Evolutionary conservation across 495 filamentous ascomycete genomes (phyloP), one percentile per base, ranked within the genome.

Genomic region (Hypomontagnella submonticulosa): DNA sequence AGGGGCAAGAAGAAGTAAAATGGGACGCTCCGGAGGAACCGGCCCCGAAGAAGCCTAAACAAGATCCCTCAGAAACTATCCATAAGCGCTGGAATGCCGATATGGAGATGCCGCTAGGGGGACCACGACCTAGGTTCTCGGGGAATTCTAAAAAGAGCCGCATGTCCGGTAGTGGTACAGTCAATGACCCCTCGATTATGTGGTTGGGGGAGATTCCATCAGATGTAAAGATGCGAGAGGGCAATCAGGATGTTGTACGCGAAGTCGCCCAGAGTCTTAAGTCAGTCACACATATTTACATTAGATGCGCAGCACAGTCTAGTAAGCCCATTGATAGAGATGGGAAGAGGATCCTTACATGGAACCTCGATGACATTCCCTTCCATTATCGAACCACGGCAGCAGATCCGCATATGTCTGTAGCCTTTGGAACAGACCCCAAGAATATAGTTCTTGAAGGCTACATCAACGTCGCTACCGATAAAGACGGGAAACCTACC

Each of bases 231-330:
- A 1, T 27, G 7, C 60, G 23, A 38, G 8, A 30, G 5, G 61
- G 55, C 8, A 61, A 69, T n/a, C 33, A 69, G 20, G 46, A 43
- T 18, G 40, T 69, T 12, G 55, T 46, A 36, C 38, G 56, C 5
- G 15, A 32, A 43, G 46, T 53, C 12, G 61, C 61, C 16, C 6
- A 15, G 10, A 20, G 37, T 10, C 37, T 69, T 3, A 9, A 20
- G 10, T 12, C 1, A 3, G 38, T 69, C 18, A 66, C 66, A n/a
- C 61, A 69, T 27, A 6, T 69, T 10, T 69, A 69, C n/a, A 66
- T 69, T 9, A 42, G 51, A 44, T 57, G 46, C 18, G 51, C 37
- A 20, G 8, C 51, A 4, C 61, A 57, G 23, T 27, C 56, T 20
- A 57, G 3, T 27, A 69, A 42, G 51, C 65, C 47, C n/a, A 34